Evolutionary conservation across 306 rosid genomes (phyloP).

Genomic region (Vigna mungo): DNA sequence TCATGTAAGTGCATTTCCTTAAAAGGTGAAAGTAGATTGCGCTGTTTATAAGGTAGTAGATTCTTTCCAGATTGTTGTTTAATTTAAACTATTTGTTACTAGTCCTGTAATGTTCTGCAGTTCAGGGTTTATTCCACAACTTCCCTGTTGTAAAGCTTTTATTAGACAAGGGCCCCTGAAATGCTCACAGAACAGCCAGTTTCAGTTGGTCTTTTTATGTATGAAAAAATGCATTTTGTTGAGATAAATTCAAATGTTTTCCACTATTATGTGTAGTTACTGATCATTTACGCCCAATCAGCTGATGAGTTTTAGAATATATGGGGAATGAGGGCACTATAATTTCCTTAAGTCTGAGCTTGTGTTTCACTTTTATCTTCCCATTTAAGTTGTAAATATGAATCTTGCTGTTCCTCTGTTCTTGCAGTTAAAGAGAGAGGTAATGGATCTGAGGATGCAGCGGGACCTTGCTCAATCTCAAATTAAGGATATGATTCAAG

Average conservation of each 20-base stretch:
- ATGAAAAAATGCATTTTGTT: neutral
- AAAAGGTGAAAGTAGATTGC: constrained; percentile 5
- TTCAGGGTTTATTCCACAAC: neutral
- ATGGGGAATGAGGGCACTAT: constrained; percentile 21
- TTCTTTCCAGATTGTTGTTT: constrained; percentile 24
- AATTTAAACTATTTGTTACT: constrained; percentile 27
- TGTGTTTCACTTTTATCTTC: neutral
- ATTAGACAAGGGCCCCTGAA: neutral
- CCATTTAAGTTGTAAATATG: constrained; percentile 24
- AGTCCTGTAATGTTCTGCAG: constrained; percentile 14
- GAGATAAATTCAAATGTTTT: constrained; percentile 23
- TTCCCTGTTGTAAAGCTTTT: neutral
- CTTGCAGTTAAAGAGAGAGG: constrained; percentile 78
- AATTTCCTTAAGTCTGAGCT: constrained; percentile 12
- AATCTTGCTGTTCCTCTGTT: constrained; percentile 5
- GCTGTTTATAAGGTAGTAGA: constrained; percentile 21
- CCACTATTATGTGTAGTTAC: neutral
- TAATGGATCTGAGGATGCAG: constrained; percentile 66
- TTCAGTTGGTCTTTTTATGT: neutral
- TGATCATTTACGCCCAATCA: constrained; percentile 12
- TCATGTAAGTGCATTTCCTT: constrained; percentile 16
- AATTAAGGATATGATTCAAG: constrained; percentile 77
- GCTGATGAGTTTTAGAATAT: constrained; percentile 22
- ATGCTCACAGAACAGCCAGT: constrained; percentile 6
- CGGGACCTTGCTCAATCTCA: constrained; percentile 85